A percentile compares a stretch with the other conserved stretches of the same genome.
These are phyloP conservation scores for Osmanthus fragrans DNA, from an alignment of 257 asterid species.

Conservation along the genomic window DNA sequence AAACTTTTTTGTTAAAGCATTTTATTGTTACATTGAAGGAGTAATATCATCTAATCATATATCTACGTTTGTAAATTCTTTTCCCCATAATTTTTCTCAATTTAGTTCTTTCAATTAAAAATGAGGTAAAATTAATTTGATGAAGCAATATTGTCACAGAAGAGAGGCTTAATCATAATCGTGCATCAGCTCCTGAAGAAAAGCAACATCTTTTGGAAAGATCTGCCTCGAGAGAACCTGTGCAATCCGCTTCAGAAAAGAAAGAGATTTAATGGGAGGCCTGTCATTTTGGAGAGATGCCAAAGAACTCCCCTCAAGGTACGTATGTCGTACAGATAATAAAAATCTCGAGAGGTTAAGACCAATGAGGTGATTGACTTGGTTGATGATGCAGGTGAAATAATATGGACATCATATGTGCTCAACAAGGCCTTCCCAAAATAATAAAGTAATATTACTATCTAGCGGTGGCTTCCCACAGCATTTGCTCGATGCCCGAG, in stretches of 20 bases:
- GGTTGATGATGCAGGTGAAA: slow-evolving; percentile 26
- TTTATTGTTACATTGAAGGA: background rate
- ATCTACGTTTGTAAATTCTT: background rate
- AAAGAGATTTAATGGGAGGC: background rate
- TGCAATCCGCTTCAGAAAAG: background rate
- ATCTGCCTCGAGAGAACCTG: background rate
- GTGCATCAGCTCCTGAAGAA: slow-evolving; percentile 20
- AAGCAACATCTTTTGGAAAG: slow-evolving; percentile 3
- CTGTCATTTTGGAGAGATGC: background rate
- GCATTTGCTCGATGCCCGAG: background rate
- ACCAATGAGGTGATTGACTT: slow-evolving; percentile 21
- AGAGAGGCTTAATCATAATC: slow-evolving; percentile 14
- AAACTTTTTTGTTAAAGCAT: background rate
- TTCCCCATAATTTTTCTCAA: background rate
- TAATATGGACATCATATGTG: slow-evolving; percentile 26
- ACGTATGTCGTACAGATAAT: too few species aligned
- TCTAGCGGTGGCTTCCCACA: too few species aligned
- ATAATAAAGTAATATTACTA: background rate
- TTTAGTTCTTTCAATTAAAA: background rate
- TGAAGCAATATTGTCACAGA: slow-evolving; percentile 26
- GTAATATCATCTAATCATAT: background rate
- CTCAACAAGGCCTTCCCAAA: slow-evolving; percentile 26
- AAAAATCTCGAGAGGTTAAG: too few species aligned
- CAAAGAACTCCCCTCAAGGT: too few species aligned
- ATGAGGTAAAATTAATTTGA: slow-evolving; percentile 2